Evolutionary conservation across 2,329 filamentous ascomycete species (phyloP), one percentile per base, ranked within the genome.

Genomic region (Cladophialophora psammophila): DNA sequence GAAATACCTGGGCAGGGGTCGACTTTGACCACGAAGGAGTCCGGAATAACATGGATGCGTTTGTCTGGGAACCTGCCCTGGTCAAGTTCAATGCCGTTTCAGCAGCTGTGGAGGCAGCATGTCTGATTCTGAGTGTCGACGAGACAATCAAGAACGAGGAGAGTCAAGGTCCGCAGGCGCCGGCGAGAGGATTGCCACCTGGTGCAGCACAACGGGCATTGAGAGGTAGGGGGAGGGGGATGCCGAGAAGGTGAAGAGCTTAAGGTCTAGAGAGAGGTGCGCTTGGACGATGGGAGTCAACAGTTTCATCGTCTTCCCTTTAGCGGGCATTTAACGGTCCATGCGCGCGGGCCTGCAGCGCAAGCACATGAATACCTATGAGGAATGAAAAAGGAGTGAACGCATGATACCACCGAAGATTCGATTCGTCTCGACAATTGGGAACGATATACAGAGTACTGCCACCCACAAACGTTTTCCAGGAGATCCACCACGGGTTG

Each of bases 81-180:
- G 92, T 99, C 77, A 99, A 99, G 88, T 86, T 96, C 80, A 99
- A 99, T 80, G 95, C 95, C 73, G 91, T 99, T 72, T 93, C 97
- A 83, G 94, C 95, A 20, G 95, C 95, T 60, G 94, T 94, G 36
- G 95, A 99, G 82, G 95, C 95, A 26, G 91, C 91, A 73, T 99
- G 95, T 83, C 82, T 99, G 83, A 98, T 99, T 73, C 83, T 99
- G 75, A 91, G 93, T 74, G 95, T 99, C 64, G 95, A 99, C 77
- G 95, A 99, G 88, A 99, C 95, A 38, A 98, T 99, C 81, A 93
- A 87, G 81, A 99, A 99, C 81, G 93, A 99, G 84, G 94, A 98
- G 84, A 96, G 92, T 75, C 87, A 90, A 74, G 85, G 88, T 79
- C 91, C 94, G 31, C 92, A 96, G 80, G 93, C 88, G 8, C 94